Evolutionary conservation across 2,329 filamentous ascomycete species (phyloP), one percentile per base, ranked within the genome.

Genomic region (Immersiporthe knoxdaviesiana): DNA sequence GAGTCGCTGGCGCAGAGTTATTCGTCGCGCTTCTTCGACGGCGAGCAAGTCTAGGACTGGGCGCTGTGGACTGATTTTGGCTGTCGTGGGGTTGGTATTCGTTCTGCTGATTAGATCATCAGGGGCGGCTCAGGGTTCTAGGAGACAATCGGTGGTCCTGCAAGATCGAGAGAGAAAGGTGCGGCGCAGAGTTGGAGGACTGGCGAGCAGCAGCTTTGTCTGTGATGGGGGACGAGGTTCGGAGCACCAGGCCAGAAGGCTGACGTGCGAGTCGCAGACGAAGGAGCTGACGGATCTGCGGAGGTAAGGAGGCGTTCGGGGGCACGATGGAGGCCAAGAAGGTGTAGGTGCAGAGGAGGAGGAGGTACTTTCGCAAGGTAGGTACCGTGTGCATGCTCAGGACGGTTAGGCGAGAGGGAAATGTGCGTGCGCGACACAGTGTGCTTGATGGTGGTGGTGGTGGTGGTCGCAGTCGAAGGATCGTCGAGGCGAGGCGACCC

Each of bases 291-390:
- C 44, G 30, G 69, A 64, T 66, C 63, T 65, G 69, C 58, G 35
- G 56, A 65, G 66, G 69, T 59, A 66, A 69, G 63, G 50, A 68
- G 68, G 37, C 47, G 41, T 47, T 59, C n/a, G 58, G 47, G n/a
- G 50, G 54, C 24, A 18, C 52, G 52, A 56, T 32, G 52, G 24
- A 5, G 52, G 52, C 52, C 52, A 56, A 41, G 63, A 10, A 60
- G 39, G 30, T 14, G 63, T 12, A 65, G 50, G 63, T 54, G 50
- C 44, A 54, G 47, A 37, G 35, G 59, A 39, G 32, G 59, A 41
- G 59, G 37, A 63, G 61, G 60, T 39, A 62, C 35, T 47, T 47
- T 27, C n/a, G 58, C 58, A 60, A 21, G 30, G n/a, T 14, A 27
- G 21, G 58, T 62, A 62, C 59, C 11, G 37, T 27, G 59, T 62